Conservation (phyloP, 2,329 filamentous ascomycete species). For the Xylaria sp. region DNA sequence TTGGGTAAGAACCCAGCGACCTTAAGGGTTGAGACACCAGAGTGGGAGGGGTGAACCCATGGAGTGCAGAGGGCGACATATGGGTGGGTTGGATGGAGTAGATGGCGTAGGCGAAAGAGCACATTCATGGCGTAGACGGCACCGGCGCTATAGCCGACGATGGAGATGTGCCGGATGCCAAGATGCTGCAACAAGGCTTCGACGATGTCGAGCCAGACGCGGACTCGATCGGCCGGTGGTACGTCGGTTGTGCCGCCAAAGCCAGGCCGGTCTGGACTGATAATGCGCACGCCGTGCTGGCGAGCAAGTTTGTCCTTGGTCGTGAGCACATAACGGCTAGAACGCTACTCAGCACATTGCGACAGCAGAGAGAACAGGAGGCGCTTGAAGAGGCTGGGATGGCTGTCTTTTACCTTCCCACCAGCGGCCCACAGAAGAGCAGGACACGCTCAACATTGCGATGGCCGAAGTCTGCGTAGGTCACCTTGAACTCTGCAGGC, state of each 20-base stretch:
- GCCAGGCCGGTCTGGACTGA: slow-evolving; percentile 51
- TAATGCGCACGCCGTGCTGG: slow-evolving; percentile 48
- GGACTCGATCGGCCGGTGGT: slow-evolving; percentile 38
- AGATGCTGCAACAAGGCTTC: slow-evolving; percentile 50
- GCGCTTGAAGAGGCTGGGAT: not conserved
- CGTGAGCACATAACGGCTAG: slow-evolving; percentile 46
- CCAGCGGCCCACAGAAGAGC: slow-evolving; percentile 37
- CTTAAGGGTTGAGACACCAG: slow-evolving; percentile 33
- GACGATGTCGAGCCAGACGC: slow-evolving; percentile 47
- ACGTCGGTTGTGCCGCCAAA: slow-evolving; percentile 50
- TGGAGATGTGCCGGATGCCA: slow-evolving; percentile 43
- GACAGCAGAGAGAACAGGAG: not conserved
- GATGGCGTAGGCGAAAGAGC: slow-evolving; percentile 39
- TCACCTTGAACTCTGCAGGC: slow-evolving; percentile 32
- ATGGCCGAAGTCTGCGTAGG: slow-evolving; percentile 39
- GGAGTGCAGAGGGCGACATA: slow-evolving; percentile 40
- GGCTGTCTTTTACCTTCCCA: slow-evolving; percentile 35
- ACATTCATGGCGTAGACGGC: slow-evolving; percentile 42
- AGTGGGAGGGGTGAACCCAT: slow-evolving; percentile 40
- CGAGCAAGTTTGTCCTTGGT: slow-evolving; percentile 50
- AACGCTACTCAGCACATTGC: not conserved
- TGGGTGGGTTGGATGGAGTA: slow-evolving; percentile 40
- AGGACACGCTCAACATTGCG: slow-evolving; percentile 36
- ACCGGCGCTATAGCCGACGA: slow-evolving; percentile 40
- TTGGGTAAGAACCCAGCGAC: slow-evolving; percentile 33